Conservation (phyloP, 345 rosid species). For the Lepidium aucheri region DNA sequence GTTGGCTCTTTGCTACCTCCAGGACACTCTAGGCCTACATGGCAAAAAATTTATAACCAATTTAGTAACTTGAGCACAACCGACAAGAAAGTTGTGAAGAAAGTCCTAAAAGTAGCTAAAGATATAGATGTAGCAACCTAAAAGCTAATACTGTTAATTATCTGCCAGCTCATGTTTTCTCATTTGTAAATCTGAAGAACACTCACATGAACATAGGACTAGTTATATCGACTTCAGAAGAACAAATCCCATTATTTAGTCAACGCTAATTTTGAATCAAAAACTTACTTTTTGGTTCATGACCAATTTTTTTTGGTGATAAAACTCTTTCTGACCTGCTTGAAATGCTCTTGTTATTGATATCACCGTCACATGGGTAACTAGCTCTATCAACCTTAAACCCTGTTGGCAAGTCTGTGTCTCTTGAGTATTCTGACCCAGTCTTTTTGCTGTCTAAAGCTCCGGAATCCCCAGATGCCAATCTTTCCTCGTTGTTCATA, state of each 20-base stretch:
- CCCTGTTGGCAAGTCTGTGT: slow-evolving; percentile 25
- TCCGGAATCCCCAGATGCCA: slow-evolving; percentile 38
- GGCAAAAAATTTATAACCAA: slow-evolving; percentile 11
- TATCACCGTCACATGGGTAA: slow-evolving; percentile 35
- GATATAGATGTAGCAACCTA: background rate
- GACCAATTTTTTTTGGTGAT: slow-evolving; percentile 35
- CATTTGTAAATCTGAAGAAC: too few relatives aligned
- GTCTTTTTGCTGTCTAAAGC: slow-evolving; percentile 15
- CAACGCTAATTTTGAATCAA: background rate
- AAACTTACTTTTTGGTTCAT: slow-evolving; percentile 47
- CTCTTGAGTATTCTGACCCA: slow-evolving; percentile 26
- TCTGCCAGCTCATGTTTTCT: background rate
- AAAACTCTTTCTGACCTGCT: slow-evolving; percentile 34
- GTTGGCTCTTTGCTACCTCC: slow-evolving; percentile 31
- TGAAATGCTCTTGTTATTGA: slow-evolving; percentile 26
- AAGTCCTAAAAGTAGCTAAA: background rate
- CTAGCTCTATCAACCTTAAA: slow-evolving; percentile 33
- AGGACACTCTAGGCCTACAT: slow-evolving; percentile 43
- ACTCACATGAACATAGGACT: background rate
- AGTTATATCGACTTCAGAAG: too few relatives aligned
- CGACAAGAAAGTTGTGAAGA: background rate
- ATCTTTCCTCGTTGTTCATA: slow-evolving; percentile 40
- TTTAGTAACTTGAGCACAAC: background rate
- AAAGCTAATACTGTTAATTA: background rate
- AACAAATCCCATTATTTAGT: slow-evolving; percentile 4